Evolutionary conservation across 495 filamentous ascomycete genomes (phyloP).

Genomic region (Corynascus novoguineensis): DNA sequence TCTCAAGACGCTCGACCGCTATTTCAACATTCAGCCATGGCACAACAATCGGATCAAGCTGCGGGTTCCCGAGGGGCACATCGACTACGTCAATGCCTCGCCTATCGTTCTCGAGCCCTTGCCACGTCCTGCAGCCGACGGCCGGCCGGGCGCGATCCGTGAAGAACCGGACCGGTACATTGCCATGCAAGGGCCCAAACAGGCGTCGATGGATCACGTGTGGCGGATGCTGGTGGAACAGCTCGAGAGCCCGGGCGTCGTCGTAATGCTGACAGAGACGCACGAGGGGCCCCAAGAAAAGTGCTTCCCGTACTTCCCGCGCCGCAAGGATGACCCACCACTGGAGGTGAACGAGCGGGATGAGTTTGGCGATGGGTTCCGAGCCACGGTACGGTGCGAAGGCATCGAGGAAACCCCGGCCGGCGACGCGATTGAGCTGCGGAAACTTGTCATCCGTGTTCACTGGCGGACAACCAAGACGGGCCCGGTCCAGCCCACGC

Average conservation of each 20-base stretch:
- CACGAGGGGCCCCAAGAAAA: constrained; percentile 79
- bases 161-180: constrained; percentile 45
- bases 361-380: constrained; percentile 60
- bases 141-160: background rate
- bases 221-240: constrained; percentile 98
- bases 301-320: constrained; percentile 86
- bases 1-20: constrained; percentile 60
- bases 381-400: constrained; percentile 48
- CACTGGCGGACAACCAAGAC: constrained; percentile 9
- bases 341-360: constrained; percentile 53
- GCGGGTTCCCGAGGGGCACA: constrained; percentile 67
- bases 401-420: constrained; percentile 43
- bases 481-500: background rate
- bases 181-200: constrained; percentile 75
- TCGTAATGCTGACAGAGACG: constrained; percentile 94
- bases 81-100: constrained; percentile 96
- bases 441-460: constrained; percentile 48
- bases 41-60: constrained; percentile 79
- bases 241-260: constrained; percentile 68
- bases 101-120: constrained; percentile 66
- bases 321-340: constrained; percentile 46
- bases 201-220: constrained; percentile 63
- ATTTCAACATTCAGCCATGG: constrained; percentile 81
- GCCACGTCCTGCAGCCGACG: constrained; percentile 33
- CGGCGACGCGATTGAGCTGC: constrained; percentile 49